These are phyloP conservation scores for Tuber melanosporum DNA, from an alignment of 495 filamentous ascomycete species.

Conservation along the genomic window DNA sequence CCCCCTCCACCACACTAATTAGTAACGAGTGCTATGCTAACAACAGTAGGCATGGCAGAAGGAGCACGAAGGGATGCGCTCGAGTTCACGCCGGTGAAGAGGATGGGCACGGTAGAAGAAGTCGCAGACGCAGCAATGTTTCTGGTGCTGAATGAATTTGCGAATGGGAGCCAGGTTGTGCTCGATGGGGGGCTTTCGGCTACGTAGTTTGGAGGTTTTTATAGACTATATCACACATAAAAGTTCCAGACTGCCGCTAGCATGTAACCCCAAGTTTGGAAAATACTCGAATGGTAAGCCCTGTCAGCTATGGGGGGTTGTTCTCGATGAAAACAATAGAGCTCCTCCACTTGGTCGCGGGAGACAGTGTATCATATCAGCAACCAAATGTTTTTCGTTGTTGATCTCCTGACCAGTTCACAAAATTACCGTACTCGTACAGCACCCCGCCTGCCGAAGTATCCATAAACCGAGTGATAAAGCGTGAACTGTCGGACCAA, in stretches of 20 bases:
- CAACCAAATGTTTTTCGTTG: not conserved
- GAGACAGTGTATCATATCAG: not conserved
- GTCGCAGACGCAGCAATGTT: constrained; percentile 77
- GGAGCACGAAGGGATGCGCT: constrained; percentile 15
- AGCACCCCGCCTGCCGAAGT: not conserved
- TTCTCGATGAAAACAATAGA: not conserved
- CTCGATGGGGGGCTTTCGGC: constrained; percentile 80
- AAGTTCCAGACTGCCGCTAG: not conserved
- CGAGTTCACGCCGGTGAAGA: constrained; percentile 57
- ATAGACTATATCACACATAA: too few relatives aligned
- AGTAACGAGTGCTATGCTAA: constrained; percentile 7
- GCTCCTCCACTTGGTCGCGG: not conserved
- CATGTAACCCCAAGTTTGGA: not conserved
- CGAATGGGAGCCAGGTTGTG: constrained; percentile 77
- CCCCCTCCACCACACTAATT: not conserved
- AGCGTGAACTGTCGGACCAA: not conserved
- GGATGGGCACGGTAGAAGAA: constrained; percentile 62
- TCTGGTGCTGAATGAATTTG: constrained; percentile 68
- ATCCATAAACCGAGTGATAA: not conserved
- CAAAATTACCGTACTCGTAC: not conserved
- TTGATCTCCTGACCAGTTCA: not conserved
- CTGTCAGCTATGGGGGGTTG: not conserved
- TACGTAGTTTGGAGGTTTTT: constrained; percentile 41
- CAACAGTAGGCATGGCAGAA: constrained; percentile 20
- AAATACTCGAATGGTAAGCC: not conserved